Evolutionary conservation across 768 basidiomycete genomes (phyloP).

Genomic region (Auricularia sp.): DNA sequence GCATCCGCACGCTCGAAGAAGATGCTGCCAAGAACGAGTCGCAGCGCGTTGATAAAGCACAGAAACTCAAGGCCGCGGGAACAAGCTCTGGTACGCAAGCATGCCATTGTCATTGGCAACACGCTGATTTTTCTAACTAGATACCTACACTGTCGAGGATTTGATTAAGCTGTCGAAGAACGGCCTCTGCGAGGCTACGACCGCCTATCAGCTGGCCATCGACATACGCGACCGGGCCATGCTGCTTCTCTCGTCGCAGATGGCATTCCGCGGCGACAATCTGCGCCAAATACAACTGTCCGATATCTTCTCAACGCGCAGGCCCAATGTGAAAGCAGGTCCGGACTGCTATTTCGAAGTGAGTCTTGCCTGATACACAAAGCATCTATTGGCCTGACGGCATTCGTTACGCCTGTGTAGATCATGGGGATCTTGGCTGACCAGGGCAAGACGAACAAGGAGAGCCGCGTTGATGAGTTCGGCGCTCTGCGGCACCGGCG

Average conservation of each 20-base stretch:
- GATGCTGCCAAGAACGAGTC: slow-evolving; percentile 5
- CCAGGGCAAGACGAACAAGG: too few relatives aligned
- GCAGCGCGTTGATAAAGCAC: not conserved
- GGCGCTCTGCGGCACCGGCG: too few relatives aligned
- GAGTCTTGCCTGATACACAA: too few relatives aligned
- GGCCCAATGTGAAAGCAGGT: too few relatives aligned
- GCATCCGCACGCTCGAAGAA: slow-evolving; percentile 1
- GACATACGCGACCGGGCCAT: not conserved
- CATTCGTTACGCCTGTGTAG: too few relatives aligned
- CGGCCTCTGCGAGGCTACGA: not conserved
- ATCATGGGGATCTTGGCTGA: too few relatives aligned
- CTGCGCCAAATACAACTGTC: not conserved
- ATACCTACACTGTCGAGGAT: slow-evolving; percentile 19
- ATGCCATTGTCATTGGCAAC: too few relatives aligned
- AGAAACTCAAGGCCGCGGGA: slow-evolving; percentile 3
- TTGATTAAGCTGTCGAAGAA: slow-evolving; percentile 13
- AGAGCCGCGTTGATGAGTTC: too few relatives aligned
- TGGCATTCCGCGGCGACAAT: not conserved
- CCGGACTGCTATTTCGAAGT: too few relatives aligned
- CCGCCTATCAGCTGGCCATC: not conserved
- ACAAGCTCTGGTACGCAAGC: not conserved
- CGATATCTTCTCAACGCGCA: not conserved
- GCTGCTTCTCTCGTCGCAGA: not conserved
- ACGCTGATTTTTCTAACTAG: too few relatives aligned
- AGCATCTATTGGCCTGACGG: too few relatives aligned